Percentiles rank a stretch among this genome's conserved stretches.
phyloP scores from a whole-genome alignment of 495 filamentous ascomycete species.

The Xylaria acuta region DNA sequence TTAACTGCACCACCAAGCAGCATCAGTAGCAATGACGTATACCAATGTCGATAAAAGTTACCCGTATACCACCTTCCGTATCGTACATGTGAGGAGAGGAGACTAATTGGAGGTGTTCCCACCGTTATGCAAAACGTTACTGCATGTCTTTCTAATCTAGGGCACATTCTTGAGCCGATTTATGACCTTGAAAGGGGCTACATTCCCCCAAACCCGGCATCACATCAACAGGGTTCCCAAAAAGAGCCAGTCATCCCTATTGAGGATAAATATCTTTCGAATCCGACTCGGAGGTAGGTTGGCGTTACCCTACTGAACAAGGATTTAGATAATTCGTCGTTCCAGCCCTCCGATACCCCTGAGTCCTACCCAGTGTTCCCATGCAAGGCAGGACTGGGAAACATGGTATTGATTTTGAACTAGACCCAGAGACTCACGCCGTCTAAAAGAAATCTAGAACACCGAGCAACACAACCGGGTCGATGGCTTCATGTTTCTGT shows the following conservation, averaged over 20 bases:
- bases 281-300: constrained; percentile 1
- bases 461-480: constrained; percentile 2
- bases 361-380: not conserved
- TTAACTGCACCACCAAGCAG: constrained; percentile 4
- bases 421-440: not conserved
- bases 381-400: not conserved
- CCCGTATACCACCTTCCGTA: not conserved
- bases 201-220: not conserved
- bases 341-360: constrained; percentile 21
- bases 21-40: constrained; percentile 14
- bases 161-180: not conserved
- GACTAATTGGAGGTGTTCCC: not conserved
- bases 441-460: constrained; percentile 11
- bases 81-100: not conserved
- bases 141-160: not conserved
- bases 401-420: constrained; percentile 13
- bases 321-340: constrained; percentile 11
- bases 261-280: constrained; percentile 5
- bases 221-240: not conserved
- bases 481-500: not conserved
- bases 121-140: not conserved
- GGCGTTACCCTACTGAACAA: constrained; percentile 10
- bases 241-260: not conserved
- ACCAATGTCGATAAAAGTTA: not conserved
- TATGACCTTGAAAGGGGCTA: not conserved